Conservation (phyloP, 148 eudicot species). For the Camellia lanceoleosa region DNA sequence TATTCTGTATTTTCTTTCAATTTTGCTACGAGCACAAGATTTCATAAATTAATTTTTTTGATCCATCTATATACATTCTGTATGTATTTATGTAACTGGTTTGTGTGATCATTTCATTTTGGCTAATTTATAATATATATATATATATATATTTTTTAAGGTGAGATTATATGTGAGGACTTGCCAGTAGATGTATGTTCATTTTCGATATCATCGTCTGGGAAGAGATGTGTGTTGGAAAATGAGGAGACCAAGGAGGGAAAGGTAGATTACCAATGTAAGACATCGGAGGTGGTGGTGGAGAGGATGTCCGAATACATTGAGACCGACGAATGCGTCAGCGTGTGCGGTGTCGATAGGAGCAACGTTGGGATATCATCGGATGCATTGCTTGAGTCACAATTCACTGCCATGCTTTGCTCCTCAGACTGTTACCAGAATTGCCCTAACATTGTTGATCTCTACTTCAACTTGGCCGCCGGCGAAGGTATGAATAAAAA, state of each 20-base stretch:
- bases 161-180: conserved; percentile 64
- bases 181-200: conserved; percentile 57
- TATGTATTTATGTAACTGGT: too few species aligned
- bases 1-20: too few species aligned
- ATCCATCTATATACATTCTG: too few species aligned
- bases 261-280: conserved; percentile 52
- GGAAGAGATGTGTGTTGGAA: conserved; percentile 74
- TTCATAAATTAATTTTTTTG: too few species aligned
- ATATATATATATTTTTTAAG: conserved; percentile 18
- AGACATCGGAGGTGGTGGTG: conserved; percentile 70
- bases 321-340: conserved; percentile 64
- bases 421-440: conserved; percentile 58
- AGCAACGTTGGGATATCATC: conserved; percentile 66
- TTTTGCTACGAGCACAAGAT: too few species aligned
- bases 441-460: conserved; percentile 79
- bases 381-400: conserved; percentile 56
- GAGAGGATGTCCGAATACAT: conserved; percentile 60
- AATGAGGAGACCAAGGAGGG: conserved; percentile 34
- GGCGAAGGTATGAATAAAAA: conserved; percentile 57
- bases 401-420: conserved; percentile 56
- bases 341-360: conserved; percentile 70
- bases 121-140: background rate
- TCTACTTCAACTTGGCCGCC: conserved; percentile 77
- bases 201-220: conserved; percentile 63
- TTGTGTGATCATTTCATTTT: background rate